Base-by-base conservation (phyloP, 2,329 filamentous ascomycete genomes). In the Achaetomium macrosporum region DNA sequence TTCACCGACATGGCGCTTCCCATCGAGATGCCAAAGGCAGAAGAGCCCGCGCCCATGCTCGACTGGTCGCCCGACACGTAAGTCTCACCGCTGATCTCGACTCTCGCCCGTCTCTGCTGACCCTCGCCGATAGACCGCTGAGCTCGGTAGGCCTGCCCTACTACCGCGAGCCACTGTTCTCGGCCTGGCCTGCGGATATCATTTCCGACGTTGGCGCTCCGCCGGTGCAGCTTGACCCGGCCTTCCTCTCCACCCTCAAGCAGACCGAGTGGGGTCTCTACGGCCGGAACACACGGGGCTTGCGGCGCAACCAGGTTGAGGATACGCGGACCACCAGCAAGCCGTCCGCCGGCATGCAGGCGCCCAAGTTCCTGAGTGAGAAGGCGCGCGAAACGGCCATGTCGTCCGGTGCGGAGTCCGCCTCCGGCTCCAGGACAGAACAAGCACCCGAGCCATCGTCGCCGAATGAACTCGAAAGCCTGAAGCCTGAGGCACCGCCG, bases 281-380 rank as follows among this genome's bases (percentile, higher is more conserved):
- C 63, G 89, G 88, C 0, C 83, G 84, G 19, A 93, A 95, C 63
- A 83, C 87, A 1, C 80, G 83, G 19, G 87, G 84, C 42, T 73
- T 81, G 8, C 82, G 82, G 20, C 82, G 93, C 51, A 93, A 99
- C 63, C 90, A 97, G 66, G 79, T 87, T 2, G 88, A 93, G 63
- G 83, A 89, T 61, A 90, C 86, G 10, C 83, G 89, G 29, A 76
- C 79, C 40, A 66, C 76, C 35, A 78, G 85, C 50, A 83, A 81
- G 46, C 71, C 76, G 1, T 77, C 81, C 39, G 79, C 82, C 41
- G 78, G 85, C 61, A 83, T 81, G 60, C 84, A 80, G 61, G 85
- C 89, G 1, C 93, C 93, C 3, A 96, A 92, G 62, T 97, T 99
- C 65, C 71, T 99, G 50, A 97, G 93, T 66, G 92, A 99, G 66